Evolutionary conservation across 495 filamentous ascomycete genomes (phyloP).

Genomic region (Aspergillus heteromorphus): DNA sequence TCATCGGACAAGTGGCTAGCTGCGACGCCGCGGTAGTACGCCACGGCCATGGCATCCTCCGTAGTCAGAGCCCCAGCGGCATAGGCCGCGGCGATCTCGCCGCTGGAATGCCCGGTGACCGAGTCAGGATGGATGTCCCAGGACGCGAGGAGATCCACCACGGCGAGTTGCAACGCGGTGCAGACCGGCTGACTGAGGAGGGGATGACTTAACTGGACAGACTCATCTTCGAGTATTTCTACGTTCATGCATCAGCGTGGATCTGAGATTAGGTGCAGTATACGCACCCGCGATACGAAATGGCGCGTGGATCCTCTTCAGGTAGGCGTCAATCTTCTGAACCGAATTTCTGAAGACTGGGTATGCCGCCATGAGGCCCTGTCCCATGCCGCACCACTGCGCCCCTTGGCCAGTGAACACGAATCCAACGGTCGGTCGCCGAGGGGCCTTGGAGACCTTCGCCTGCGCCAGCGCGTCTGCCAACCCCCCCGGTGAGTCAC

Average conservation of each 20-base stretch:
- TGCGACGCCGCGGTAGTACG: constrained; percentile 32
- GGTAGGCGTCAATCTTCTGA: constrained; percentile 12
- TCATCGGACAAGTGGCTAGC: constrained; percentile 10
- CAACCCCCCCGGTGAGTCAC: constrained; percentile 3
- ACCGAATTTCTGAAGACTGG: constrained; percentile 21
- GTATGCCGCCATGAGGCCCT: constrained; percentile 23
- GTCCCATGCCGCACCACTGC: constrained; percentile 37
- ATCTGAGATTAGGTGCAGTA: background rate
- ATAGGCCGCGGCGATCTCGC: constrained; percentile 40
- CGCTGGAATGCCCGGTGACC: constrained; percentile 35
- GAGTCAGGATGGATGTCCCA: constrained; percentile 29
- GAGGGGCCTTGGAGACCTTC: constrained; percentile 23
- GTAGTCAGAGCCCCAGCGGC: constrained; percentile 23
- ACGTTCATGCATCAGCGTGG: too few relatives aligned
- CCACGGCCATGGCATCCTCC: constrained; percentile 26
- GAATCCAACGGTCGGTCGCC: constrained; percentile 16
- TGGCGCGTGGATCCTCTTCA: constrained; percentile 7
- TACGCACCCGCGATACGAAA: constrained; percentile 5
- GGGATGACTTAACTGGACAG: background rate
- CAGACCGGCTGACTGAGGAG: constrained; percentile 30
- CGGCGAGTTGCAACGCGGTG: constrained; percentile 33
- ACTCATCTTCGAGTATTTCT: background rate
- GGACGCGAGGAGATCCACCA: constrained; percentile 28
- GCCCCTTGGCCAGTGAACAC: constrained; percentile 42
- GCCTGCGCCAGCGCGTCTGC: constrained; percentile 16